phyloP scores from a whole-genome alignment of 768 basidiomycete species.

The Cyathus striatus region DNA sequence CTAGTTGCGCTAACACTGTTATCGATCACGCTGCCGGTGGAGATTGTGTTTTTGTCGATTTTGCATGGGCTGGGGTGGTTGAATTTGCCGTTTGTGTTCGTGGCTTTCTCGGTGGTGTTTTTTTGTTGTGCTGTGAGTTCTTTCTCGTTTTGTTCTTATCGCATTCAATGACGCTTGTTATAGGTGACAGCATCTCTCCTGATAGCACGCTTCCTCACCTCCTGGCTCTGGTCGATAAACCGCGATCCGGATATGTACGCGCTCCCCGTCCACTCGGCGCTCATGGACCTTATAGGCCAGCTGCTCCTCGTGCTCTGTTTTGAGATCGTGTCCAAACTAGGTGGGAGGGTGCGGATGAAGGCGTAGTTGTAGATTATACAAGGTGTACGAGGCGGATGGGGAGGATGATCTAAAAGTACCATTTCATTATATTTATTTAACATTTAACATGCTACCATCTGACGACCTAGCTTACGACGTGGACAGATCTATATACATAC shows the following conservation, averaged over 20 bases:
- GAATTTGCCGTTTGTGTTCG: conserved; percentile 61
- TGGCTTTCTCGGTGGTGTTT: conserved; percentile 59
- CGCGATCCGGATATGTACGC: conserved; percentile 92
- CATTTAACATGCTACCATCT: too few species aligned
- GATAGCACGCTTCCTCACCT: conserved; percentile 62
- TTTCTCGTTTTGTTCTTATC: conserved; percentile 5
- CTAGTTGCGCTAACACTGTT: conserved; percentile 68
- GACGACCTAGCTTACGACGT: too few species aligned
- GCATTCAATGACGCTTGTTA: not conserved
- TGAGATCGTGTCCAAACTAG: conserved; percentile 50
- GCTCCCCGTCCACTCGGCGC: conserved; percentile 85
- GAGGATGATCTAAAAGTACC: not conserved
- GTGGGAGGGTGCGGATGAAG: conserved; percentile 12
- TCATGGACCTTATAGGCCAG: conserved; percentile 84
- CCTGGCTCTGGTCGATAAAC: conserved; percentile 70
- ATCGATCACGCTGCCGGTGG: conserved; percentile 74
- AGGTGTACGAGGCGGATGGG: not conserved
- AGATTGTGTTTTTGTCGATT: conserved; percentile 65
- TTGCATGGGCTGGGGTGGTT: conserved; percentile 76
- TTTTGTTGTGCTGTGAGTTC: conserved; percentile 73
- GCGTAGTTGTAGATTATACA: not conserved
- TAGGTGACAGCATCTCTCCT: conserved; percentile 70
- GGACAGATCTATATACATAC: too few species aligned
- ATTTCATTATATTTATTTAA: too few species aligned
- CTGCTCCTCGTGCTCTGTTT: conserved; percentile 74